A percentile compares a stretch with the other conserved stretches of the same genome.
These are phyloP conservation scores for Zygoascus tannicola DNA, from an alignment of 805 yeast species.

Conservation along the genomic window DNA sequence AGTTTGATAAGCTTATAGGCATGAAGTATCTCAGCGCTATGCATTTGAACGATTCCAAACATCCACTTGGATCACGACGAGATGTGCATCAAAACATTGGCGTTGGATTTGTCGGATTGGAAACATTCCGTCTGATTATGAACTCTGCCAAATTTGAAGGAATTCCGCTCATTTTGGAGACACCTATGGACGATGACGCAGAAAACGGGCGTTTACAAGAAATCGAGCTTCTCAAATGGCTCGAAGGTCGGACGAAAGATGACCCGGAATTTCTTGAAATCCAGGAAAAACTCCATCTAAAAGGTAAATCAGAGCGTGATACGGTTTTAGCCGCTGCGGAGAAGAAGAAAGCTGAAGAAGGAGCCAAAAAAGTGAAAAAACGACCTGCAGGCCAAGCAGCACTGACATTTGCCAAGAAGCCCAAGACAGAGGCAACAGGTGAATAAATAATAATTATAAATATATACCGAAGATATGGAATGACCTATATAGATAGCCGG, in stretches of 20 bases:
- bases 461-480: too few species aligned
- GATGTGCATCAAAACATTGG: constrained; percentile 91
- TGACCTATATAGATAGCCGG: constrained; percentile 11
- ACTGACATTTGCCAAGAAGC: background rate
- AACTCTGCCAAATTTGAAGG: constrained; percentile 51
- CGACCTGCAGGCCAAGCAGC: background rate
- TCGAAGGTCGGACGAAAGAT: constrained; percentile 45
- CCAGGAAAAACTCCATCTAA: constrained; percentile 38
- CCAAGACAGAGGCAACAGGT: background rate
- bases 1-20: constrained; percentile 71
- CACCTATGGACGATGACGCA: constrained; percentile 42
- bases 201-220: constrained; percentile 48
- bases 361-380: background rate
- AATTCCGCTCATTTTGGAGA: constrained; percentile 79
- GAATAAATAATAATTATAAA: too few species aligned
- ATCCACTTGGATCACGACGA: constrained; percentile 80
- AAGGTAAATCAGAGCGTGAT: constrained; percentile 62
- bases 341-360: constrained; percentile 30
- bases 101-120: constrained; percentile 79
- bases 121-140: constrained; percentile 69
- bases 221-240: constrained; percentile 70
- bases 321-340: constrained; percentile 60
- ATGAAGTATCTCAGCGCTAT: constrained; percentile 64
- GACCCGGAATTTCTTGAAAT: constrained; percentile 49
- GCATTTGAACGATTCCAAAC: constrained; percentile 91